Percentiles rank a stretch among this genome's conserved stretches.
phyloP scores from a whole-genome alignment of 306 rosid species.

The Inga laurina region DNA sequence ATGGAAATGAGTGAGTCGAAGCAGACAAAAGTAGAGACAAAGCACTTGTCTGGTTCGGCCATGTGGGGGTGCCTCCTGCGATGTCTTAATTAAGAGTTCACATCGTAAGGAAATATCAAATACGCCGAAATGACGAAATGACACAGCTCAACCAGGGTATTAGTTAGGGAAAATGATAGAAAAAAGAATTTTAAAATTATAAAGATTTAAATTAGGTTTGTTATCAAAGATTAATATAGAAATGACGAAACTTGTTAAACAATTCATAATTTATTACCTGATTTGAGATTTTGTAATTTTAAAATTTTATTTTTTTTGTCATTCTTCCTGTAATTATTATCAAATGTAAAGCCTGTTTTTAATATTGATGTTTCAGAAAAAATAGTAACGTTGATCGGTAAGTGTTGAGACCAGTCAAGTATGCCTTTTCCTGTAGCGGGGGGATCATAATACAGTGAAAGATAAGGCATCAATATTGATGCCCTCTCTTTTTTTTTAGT shows the following conservation, averaged over 20 bases:
- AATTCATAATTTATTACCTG: no score
- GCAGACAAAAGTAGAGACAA: slow-evolving; percentile 23
- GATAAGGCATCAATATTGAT: slow-evolving; percentile 52
- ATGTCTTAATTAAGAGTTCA: slow-evolving; percentile 2
- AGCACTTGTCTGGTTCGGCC: slow-evolving; percentile 37
- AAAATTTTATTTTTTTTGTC: no score
- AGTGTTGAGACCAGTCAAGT: slow-evolving; percentile 40
- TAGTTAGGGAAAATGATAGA: no score
- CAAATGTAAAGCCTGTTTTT: not conserved
- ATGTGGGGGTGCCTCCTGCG: slow-evolving; percentile 34
- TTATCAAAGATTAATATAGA: no score
- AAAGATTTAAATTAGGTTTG: no score
- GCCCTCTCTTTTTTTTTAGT: slow-evolving; percentile 30
- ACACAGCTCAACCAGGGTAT: not conserved
- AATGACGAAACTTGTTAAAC: accelerated
- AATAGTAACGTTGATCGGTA: not conserved
- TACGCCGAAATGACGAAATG: not conserved
- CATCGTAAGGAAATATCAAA: not conserved
- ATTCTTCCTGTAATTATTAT: not conserved
- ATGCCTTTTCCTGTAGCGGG: slow-evolving; percentile 16
- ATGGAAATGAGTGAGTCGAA: slow-evolving; percentile 21
- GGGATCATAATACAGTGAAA: slow-evolving; percentile 32
- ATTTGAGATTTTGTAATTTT: no score
- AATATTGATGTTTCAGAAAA: not conserved
- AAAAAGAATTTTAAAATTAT: no score